These are phyloP conservation scores for Thyridium curvatum DNA, from an alignment of 2,329 filamentous ascomycete genomes.

Conservation along the genomic window DNA sequence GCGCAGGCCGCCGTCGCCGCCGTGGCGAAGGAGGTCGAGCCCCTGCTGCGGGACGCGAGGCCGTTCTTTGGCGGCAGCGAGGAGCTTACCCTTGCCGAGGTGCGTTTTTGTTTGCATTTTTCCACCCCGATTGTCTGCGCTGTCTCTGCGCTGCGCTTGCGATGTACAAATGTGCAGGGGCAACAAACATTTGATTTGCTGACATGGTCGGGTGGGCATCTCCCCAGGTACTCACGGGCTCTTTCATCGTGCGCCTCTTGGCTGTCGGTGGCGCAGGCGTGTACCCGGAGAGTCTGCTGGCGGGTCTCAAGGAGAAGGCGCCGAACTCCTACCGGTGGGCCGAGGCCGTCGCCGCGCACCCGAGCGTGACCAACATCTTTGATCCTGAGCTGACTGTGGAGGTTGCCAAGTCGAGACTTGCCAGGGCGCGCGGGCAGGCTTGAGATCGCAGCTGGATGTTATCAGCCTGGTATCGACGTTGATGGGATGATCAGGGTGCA, in stretches of 20 bases:
- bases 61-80: constrained; percentile 61
- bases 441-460: too few species aligned
- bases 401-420: constrained; percentile 10
- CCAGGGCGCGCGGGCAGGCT: constrained; percentile 9
- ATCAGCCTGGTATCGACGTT: too few species aligned
- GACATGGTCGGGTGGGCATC: too few species aligned
- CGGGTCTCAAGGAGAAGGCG: constrained; percentile 37
- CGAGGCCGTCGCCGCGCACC: constrained; percentile 49
- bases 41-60: constrained; percentile 48
- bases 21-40: constrained; percentile 67
- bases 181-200: too few species aligned
- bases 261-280: constrained; percentile 47
- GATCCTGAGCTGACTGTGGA: constrained; percentile 42
- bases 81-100: constrained; percentile 68
- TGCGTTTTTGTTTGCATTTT: constrained; percentile 24
- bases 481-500: too few species aligned
- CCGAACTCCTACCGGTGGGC: constrained; percentile 67
- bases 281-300: constrained; percentile 28
- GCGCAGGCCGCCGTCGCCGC: constrained; percentile 45
- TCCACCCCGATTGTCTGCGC: too few species aligned
- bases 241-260: constrained; percentile 59
- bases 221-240: constrained; percentile 57
- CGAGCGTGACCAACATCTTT: constrained; percentile 61
- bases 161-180: too few species aligned
- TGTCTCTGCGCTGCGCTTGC: too few species aligned